These are phyloP conservation scores for Cercophora samala DNA, from an alignment of 495 filamentous ascomycete genomes.

Conservation along the genomic window DNA sequence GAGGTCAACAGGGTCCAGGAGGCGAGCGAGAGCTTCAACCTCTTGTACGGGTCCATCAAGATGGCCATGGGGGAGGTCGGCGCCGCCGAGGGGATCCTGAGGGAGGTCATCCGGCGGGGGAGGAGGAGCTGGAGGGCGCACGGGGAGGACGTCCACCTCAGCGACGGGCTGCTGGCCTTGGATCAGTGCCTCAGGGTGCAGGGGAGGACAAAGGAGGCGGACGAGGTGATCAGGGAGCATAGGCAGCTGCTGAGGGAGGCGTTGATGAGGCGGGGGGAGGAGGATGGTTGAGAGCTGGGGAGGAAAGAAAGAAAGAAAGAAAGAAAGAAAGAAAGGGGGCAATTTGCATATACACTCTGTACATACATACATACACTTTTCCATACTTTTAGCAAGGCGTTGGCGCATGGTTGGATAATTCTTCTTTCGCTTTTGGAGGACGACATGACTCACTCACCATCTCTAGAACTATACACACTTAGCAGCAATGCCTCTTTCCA, in stretches of 20 bases:
- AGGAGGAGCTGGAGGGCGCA: not conserved
- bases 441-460: not conserved
- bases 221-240: not conserved
- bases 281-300: not conserved
- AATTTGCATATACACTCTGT: not conserved
- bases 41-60: not conserved
- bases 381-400: not conserved
- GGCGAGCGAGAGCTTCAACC: not conserved
- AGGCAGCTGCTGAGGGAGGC: slow-evolving; percentile 1
- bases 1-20: not conserved
- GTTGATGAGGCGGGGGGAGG: not conserved
- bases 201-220: slow-evolving; percentile 1
- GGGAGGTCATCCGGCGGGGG: not conserved
- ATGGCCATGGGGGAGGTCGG: not conserved
- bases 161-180: not conserved
- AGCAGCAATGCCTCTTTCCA: not conserved
- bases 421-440: not conserved
- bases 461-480: not conserved
- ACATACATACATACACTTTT: not conserved
- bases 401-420: not conserved
- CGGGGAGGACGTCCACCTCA: not conserved
- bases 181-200: not conserved
- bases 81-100: not conserved
- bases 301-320: too few relatives aligned
- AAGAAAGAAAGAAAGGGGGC: not conserved